A percentile compares a stretch with the other conserved stretches of the same genome.
phyloP scores from a whole-genome alignment of 2,329 filamentous ascomycete species.

The Leptographium wingfieldii region DNA sequence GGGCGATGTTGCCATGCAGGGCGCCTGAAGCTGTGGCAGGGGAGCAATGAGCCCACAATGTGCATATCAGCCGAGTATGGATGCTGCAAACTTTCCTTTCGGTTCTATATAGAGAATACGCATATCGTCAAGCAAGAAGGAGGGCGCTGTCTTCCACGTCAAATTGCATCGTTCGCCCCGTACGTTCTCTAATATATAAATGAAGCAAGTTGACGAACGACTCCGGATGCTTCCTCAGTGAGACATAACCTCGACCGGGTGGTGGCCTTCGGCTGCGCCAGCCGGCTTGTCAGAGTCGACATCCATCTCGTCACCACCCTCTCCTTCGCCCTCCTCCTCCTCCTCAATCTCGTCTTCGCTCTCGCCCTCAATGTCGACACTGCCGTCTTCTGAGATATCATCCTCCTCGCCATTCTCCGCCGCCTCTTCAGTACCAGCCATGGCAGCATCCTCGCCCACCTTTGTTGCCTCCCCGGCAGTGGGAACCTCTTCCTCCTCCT shows the following conservation, averaged over 20 bases:
- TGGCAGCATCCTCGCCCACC: conserved; percentile 17
- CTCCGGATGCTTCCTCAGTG: conserved; percentile 10
- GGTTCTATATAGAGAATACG: background rate
- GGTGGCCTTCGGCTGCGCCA: conserved; percentile 2
- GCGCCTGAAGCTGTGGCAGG: conserved; percentile 17
- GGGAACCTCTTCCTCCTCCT: conserved; percentile 30
- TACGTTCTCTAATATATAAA: background rate
- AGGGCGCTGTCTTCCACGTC: background rate
- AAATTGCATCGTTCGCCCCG: background rate
- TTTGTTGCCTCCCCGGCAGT: conserved; percentile 7
- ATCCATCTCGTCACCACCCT: conserved; percentile 21
- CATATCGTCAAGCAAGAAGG: background rate
- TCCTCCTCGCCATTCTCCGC: conserved; percentile 21
- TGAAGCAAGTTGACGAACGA: background rate
- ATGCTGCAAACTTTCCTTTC: background rate
- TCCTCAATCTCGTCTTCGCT: conserved; percentile 25
- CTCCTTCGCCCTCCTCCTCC: conserved; percentile 19
- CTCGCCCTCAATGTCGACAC: conserved; percentile 26
- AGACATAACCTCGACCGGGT: conserved; percentile 17
- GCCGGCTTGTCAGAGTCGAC: conserved; percentile 19
- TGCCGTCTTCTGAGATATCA: conserved; percentile 25
- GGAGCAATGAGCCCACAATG: background rate
- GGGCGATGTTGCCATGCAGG: conserved; percentile 42
- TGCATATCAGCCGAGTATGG: background rate
- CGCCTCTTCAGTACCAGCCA: conserved; percentile 20